Percentiles rank a stretch among this genome's conserved stretches.
Evolutionary conservation across 2,329 filamentous ascomycete species (phyloP).

Genomic region (Teratosphaeria gauchensis): DNA sequence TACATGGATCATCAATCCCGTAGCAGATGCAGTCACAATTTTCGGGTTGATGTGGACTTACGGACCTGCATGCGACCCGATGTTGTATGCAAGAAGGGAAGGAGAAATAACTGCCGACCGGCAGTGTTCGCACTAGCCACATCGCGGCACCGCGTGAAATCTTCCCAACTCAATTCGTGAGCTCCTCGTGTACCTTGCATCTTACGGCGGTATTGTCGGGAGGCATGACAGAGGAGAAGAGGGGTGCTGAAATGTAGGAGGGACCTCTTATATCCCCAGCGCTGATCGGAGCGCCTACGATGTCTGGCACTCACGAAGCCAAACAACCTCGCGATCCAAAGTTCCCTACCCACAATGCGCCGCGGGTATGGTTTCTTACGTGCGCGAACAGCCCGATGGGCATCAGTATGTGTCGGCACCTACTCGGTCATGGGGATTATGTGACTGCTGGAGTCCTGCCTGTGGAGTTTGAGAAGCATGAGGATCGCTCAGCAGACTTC

Average conservation of each 20-base stretch:
- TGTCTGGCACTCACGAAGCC: constrained; percentile 6
- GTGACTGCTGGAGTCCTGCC: constrained; percentile 77
- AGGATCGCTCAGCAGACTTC: constrained; percentile 63
- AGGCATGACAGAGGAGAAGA: neutral
- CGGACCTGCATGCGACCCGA: neutral
- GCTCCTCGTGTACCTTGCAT: neutral
- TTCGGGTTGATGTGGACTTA: neutral
- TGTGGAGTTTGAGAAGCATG: constrained; percentile 63
- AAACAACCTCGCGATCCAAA: constrained; percentile 32
- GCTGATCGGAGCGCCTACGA: neutral
- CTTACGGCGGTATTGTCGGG: neutral
- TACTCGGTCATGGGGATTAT: constrained; percentile 85
- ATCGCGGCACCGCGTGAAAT: neutral
- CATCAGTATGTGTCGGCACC: constrained; percentile 68
- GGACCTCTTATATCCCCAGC: neutral
- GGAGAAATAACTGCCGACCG: neutral
- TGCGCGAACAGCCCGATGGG: constrained; percentile 76
- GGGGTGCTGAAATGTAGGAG: neutral
- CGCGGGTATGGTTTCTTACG: constrained; percentile 88
- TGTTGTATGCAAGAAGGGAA: neutral
- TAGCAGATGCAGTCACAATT: neutral
- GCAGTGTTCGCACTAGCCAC: neutral
- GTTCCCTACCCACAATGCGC: constrained; percentile 53
- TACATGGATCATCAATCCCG: neutral
- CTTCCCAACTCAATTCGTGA: neutral